phyloP scores from a whole-genome alignment of 2,329 filamentous ascomycete species.

The Didymellaceae sp. region DNA sequence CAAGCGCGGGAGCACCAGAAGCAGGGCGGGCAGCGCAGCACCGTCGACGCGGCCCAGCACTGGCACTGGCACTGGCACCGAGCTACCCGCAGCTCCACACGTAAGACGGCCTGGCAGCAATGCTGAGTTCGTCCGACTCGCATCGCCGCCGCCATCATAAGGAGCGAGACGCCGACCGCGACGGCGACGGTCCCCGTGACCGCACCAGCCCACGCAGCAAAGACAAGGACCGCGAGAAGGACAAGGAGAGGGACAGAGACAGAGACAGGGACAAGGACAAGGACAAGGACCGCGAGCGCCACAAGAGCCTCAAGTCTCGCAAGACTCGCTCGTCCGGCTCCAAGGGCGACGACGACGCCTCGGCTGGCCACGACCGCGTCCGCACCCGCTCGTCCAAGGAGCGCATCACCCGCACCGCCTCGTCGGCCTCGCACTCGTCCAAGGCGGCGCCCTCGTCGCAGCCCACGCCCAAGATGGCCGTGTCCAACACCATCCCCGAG shows the following conservation, averaged over 20 bases:
- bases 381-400: constrained; percentile 35
- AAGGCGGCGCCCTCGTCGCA: constrained; percentile 6
- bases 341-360: constrained; percentile 15
- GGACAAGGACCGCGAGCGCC: constrained; percentile 19
- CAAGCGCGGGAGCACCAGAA: too few relatives aligned
- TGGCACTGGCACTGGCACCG: constrained; percentile 4
- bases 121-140: constrained; percentile 43
- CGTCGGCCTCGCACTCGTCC: constrained; percentile 31
- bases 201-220: background rate
- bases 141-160: constrained; percentile 49
- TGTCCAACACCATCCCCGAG: constrained; percentile 50
- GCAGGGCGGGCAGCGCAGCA: too few relatives aligned
- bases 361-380: constrained; percentile 21
- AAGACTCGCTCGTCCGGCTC: constrained; percentile 39
- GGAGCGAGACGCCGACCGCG: constrained; percentile 23
- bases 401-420: constrained; percentile 35
- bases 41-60: background rate
- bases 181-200: constrained; percentile 5
- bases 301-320: constrained; percentile 31
- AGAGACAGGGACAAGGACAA: constrained; percentile 32
- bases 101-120: constrained; percentile 20
- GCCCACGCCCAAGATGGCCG: constrained; percentile 39
- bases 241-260: constrained; percentile 30
- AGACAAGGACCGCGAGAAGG: background rate
- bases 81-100: constrained; percentile 23